Evolutionary conservation across 2,329 filamentous ascomycete species (phyloP), one percentile per base, ranked within the genome.

Genomic region (Aureobasidium mangrovei): DNA sequence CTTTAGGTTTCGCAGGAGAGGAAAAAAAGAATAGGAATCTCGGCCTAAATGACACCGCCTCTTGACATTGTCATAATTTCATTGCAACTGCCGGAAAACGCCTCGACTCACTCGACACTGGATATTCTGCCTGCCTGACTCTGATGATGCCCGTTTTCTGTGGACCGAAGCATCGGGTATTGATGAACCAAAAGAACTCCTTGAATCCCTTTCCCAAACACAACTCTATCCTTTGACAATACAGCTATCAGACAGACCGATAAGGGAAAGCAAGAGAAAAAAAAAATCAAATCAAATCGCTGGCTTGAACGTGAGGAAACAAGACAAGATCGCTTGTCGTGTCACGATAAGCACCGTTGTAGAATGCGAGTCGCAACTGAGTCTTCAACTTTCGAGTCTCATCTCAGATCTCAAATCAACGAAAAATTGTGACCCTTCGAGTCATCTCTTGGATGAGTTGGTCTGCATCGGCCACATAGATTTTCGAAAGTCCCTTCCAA

Each of bases 371-470:
- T 12, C 4, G 9, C 33, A 24, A 5, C 4, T 27, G 5, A 46
- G 24, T 9, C 12, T 26, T 35, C 24, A 32, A 9, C n/a, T 35
- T 7, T 12, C 12, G 7, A 12, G 32, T 35, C 32, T 12, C 32
- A 35, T 12, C 32, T 35, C 32, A 4, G 26, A 47, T 18, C n/a
- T 38, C 33, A 29, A 47, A 38, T 51, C 38, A 51, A 9, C 47
- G 47, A 8, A 53, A 53, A 7, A 53, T 53, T 7, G 49, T 44
- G 32, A 53, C 49, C 44, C 31, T 32, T 24, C 49, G 39, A 28
- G 49, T 53, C 49, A 53, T 53, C 32, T 53, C 39, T 4, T 53
- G 39, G 7, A 35, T 28, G 24, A 53, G 49, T 29, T 40, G 39
- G n/a, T 32, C 40, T 43, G 49, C 39, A 36, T 53, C 49, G 26